Conservation (phyloP, 163 green algal species). For the Scenedesmus sp. region DNA sequence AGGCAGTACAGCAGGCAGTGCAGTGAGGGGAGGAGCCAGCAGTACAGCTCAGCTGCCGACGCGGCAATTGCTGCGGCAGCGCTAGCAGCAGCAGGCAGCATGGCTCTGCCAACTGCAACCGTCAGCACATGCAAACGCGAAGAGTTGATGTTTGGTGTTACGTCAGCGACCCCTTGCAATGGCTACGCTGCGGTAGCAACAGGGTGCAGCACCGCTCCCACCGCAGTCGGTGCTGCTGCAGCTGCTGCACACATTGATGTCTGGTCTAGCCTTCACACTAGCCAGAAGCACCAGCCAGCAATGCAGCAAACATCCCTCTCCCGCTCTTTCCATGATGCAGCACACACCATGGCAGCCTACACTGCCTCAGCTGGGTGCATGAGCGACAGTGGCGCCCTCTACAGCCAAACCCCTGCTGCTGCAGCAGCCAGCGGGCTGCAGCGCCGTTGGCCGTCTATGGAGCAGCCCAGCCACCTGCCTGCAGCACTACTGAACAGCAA, state of each 20-base stretch:
- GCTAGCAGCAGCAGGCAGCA: not conserved
- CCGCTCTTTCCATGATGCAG: not conserved
- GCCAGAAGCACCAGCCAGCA: not conserved
- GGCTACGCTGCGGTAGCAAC: not conserved
- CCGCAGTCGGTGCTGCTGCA: not conserved
- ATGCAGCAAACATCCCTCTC: not conserved
- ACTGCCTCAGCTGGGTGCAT: not conserved
- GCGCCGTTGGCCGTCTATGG: not conserved
- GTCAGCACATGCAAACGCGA: not conserved
- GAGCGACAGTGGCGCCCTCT: not conserved
- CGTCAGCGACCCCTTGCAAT: not conserved
- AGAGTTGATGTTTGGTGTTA: not conserved
- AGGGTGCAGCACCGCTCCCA: not conserved
- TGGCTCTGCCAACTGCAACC: not conserved
- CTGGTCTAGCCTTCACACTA: not conserved
- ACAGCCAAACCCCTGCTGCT: not conserved
- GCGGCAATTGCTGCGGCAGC: not conserved
- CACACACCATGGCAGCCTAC: not conserved
- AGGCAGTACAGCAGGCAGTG: not conserved
- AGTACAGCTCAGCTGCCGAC: not conserved
- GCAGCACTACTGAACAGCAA: not conserved
- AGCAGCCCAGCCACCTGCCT: not conserved
- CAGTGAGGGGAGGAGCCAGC: not conserved
- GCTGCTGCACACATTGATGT: not conserved
- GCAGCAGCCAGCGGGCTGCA: not conserved